phyloP scores from a whole-genome alignment of 2,329 filamentous ascomycete genomes.

The Knoxdaviesia proteae region DNA sequence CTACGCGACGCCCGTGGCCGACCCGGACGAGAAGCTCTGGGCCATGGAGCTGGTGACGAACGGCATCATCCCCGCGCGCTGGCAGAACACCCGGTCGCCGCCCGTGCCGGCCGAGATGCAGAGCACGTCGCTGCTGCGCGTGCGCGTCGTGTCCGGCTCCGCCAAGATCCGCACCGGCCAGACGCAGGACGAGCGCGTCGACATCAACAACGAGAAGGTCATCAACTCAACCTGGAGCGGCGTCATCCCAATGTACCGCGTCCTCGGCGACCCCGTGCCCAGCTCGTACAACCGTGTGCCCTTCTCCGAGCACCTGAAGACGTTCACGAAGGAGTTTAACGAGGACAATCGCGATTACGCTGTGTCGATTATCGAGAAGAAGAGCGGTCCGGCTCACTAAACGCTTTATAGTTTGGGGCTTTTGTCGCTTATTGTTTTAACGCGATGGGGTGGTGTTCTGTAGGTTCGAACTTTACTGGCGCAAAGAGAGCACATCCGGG shows the following conservation, averaged over 20 bases:
- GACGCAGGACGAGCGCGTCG: constrained; percentile 32
- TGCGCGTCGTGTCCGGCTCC: constrained; percentile 49
- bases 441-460: no score
- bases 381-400: no score
- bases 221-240: constrained; percentile 30
- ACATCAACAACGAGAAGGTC: constrained; percentile 21
- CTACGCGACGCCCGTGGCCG: constrained; percentile 44
- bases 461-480: background rate
- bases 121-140: constrained; percentile 50
- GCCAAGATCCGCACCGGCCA: constrained; percentile 52
- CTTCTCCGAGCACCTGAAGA: no score
- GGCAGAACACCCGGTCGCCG: constrained; percentile 46
- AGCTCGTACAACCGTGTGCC: constrained; percentile 34
- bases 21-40: constrained; percentile 50
- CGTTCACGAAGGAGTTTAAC: no score
- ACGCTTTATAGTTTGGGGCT: no score
- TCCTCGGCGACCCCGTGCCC: constrained; percentile 41
- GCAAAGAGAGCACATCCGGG: background rate
- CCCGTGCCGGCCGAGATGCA: constrained; percentile 56
- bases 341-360: no score
- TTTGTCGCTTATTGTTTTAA: no score
- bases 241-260: constrained; percentile 40
- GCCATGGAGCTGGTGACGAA: constrained; percentile 66
- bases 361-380: no score
- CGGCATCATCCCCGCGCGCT: constrained; percentile 46